A percentile compares a stretch with the other conserved stretches of the same genome.
Conservation (phyloP, 305 asterid genomes). For the Fraxinus baroniana region DNA sequence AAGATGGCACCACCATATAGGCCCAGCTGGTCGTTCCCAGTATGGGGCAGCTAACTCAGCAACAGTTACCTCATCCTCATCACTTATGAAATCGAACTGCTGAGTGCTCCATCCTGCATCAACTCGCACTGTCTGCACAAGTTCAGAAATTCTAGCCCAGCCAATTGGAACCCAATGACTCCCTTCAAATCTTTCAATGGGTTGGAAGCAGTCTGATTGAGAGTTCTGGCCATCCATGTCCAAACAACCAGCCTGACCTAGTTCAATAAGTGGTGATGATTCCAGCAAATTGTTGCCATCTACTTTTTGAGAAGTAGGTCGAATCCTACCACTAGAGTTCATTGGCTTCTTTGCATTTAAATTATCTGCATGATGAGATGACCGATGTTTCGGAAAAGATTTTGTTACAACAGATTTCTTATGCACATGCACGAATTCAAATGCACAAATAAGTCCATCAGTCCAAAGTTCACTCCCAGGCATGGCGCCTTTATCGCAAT, state of each 20-base stretch:
- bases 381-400: conserved; percentile 33
- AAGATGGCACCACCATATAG: conserved; percentile 95
- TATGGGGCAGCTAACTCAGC: conserved; percentile 89
- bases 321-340: conserved; percentile 32
- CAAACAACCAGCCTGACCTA: conserved; percentile 30
- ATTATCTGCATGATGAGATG: conserved; percentile 34
- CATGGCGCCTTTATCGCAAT: conserved; percentile 44
- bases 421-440: conserved; percentile 61
- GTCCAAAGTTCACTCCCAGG: conserved; percentile 79
- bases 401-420: conserved; percentile 40
- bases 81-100: conserved; percentile 47
- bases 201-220: conserved; percentile 23
- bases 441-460: conserved; percentile 87
- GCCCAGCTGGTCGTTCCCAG: conserved; percentile 88
- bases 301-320: conserved; percentile 28
- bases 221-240: conserved; percentile 37
- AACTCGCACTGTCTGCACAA: conserved; percentile 57
- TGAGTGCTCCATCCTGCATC: conserved; percentile 66
- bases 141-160: conserved; percentile 77
- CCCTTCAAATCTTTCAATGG: conserved; percentile 43
- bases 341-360: conserved; percentile 28
- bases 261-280: conserved; percentile 44
- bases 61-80: conserved; percentile 76
- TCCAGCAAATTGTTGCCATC: conserved; percentile 31
- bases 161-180: conserved; percentile 86